A percentile compares a stretch with the other conserved stretches of the same genome.
These are phyloP conservation scores for Starmera stellimalicola DNA, from an alignment of 1,139 yeast genomes.

Conservation along the genomic window DNA sequence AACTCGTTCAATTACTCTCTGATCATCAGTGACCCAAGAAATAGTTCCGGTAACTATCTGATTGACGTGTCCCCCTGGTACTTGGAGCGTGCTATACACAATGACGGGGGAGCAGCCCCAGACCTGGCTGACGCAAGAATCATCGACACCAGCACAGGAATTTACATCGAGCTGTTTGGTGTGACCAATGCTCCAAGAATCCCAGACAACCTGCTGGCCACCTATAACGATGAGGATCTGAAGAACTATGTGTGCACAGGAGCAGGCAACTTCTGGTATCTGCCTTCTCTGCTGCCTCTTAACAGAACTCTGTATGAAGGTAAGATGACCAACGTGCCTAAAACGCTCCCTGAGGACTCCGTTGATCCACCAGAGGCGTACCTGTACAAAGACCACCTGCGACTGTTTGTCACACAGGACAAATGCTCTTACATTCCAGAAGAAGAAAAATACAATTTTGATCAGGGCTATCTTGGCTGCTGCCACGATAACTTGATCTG, in stretches of 20 bases:
- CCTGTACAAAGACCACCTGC: constrained; percentile 23
- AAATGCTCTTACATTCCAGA: constrained; percentile 27
- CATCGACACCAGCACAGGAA: constrained; percentile 40
- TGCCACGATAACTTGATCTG: constrained; percentile 27
- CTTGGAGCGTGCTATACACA: constrained; percentile 30
- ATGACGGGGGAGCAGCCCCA: constrained; percentile 29
- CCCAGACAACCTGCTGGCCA: constrained; percentile 7
- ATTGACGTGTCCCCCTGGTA: constrained; percentile 40
- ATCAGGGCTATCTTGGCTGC: constrained; percentile 25
- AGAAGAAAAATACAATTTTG: constrained; percentile 24
- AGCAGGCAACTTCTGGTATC: constrained; percentile 24
- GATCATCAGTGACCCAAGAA: constrained; percentile 29
- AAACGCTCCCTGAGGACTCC: constrained; percentile 15
- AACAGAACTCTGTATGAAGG: constrained; percentile 26
- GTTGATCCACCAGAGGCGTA: constrained; percentile 12
- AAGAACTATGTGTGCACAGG: constrained; percentile 23
- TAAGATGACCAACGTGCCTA: constrained; percentile 23
- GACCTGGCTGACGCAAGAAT: constrained; percentile 45
- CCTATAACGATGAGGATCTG: constrained; percentile 10
- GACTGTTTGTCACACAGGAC: constrained; percentile 24
- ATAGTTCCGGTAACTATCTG: constrained; percentile 33
- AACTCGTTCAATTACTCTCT: constrained; percentile 36
- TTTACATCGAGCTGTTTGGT: constrained; percentile 39
- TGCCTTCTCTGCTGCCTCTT: constrained; percentile 23
- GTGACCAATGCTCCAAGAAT: constrained; percentile 17